Percentiles rank a stretch among this genome's conserved stretches.
phyloP scores from a whole-genome alignment of 805 yeast species.

The Candida succiphila region DNA sequence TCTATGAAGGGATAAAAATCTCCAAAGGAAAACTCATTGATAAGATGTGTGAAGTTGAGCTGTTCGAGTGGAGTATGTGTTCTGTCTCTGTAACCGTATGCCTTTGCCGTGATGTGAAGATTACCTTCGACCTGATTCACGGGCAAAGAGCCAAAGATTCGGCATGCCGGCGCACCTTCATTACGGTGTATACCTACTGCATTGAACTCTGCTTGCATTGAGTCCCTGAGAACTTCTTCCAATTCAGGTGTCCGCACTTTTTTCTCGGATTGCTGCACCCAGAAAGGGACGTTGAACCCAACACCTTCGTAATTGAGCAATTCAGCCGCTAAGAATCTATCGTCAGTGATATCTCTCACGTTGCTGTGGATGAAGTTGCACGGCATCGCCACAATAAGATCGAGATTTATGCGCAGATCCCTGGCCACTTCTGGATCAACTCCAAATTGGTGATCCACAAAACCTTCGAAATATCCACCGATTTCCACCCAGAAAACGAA shows the following conservation, averaged over 20 bases:
- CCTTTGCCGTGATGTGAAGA: conserved; percentile 74
- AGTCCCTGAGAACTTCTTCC: conserved; percentile 56
- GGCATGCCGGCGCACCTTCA: conserved; percentile 71
- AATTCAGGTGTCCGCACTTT: conserved; percentile 47
- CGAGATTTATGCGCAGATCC: conserved; percentile 63
- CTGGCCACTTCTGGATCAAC: conserved; percentile 56
- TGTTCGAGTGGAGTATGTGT: conserved; percentile 36
- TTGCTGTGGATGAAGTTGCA: conserved; percentile 69
- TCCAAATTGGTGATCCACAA: conserved; percentile 62
- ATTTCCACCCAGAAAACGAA: conserved; percentile 76
- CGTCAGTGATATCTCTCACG: conserved; percentile 70
- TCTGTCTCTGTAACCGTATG: conserved; percentile 49
- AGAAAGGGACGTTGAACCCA: conserved; percentile 41
- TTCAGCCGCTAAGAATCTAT: conserved; percentile 70
- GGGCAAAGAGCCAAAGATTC: conserved; percentile 72
- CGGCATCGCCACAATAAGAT: conserved; percentile 74
- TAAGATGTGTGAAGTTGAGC: conserved; percentile 74
- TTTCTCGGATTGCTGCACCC: conserved; percentile 33
- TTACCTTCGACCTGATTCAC: conserved; percentile 83
- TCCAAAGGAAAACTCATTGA: conserved; percentile 86
- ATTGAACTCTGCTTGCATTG: conserved; percentile 56
- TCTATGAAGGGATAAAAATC: conserved; percentile 76
- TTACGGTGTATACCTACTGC: conserved; percentile 29
- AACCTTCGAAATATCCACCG: conserved; percentile 80
- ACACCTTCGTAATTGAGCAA: conserved; percentile 62